Conservation (phyloP, 768 basidiomycete species). For the Termitomyces titanicus region DNA sequence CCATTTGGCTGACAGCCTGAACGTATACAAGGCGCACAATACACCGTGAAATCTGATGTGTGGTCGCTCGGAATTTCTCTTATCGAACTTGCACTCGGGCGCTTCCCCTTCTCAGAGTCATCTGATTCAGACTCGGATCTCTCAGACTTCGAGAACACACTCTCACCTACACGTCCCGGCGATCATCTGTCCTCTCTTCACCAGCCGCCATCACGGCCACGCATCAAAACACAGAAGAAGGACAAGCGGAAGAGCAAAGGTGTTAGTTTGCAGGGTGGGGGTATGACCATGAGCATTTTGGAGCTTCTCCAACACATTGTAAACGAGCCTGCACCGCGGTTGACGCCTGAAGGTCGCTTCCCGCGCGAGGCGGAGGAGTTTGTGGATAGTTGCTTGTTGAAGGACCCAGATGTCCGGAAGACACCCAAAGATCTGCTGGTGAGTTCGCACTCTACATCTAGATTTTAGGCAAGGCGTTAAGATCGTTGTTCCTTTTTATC, state of each 20-base stretch:
- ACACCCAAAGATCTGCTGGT: constrained; percentile 89
- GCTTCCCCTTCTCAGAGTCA: constrained; percentile 93
- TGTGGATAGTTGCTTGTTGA: constrained; percentile 85
- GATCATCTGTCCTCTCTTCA: constrained; percentile 34
- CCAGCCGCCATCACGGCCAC: constrained; percentile 32
- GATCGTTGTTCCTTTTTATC: not conserved
- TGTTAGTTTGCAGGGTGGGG: constrained; percentile 89
- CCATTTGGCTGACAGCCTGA: constrained; percentile 65
- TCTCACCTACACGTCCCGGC: constrained; percentile 67
- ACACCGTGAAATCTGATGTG: constrained; percentile 98
- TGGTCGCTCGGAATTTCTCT: constrained; percentile 98
- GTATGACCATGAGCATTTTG: constrained; percentile 97
- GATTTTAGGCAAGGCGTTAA: not conserved
- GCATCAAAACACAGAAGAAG: constrained; percentile 53
- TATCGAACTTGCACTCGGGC: constrained; percentile 94
- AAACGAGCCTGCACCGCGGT: constrained; percentile 91
- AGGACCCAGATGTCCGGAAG: constrained; percentile 80
- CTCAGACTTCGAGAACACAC: constrained; percentile 77
- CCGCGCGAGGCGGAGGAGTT: constrained; percentile 78
- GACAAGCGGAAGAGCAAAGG: constrained; percentile 88
- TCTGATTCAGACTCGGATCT: constrained; percentile 73
- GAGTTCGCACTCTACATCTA: constrained; percentile 22
- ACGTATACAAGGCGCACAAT: constrained; percentile 97
- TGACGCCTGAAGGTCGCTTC: constrained; percentile 70
- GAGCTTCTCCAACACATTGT: constrained; percentile 98